phyloP scores from a whole-genome alignment of 2,329 filamentous ascomycete species.

The Plenodomus lindquistii region DNA sequence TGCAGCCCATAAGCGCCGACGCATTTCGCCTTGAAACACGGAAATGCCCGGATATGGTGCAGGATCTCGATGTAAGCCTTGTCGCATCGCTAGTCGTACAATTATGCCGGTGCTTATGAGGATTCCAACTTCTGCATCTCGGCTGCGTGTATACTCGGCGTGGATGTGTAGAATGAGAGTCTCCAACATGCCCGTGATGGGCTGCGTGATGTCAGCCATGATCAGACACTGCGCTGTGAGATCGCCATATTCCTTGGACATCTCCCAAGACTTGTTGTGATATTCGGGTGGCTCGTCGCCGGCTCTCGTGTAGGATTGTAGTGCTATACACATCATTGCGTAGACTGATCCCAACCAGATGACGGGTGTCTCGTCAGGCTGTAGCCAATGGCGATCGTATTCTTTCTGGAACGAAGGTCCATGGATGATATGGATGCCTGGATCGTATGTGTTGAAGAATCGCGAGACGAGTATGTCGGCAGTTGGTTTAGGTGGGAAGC shows the following conservation, averaged over 20 bases:
- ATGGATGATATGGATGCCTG: slow-evolving; percentile 60
- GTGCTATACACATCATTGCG: slow-evolving; percentile 73
- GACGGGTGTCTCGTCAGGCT: slow-evolving; percentile 71
- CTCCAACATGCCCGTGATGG: slow-evolving; percentile 75
- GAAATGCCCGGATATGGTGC: slow-evolving; percentile 73
- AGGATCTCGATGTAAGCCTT: slow-evolving; percentile 79
- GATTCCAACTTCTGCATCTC: slow-evolving; percentile 72
- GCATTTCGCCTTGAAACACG: slow-evolving; percentile 76
- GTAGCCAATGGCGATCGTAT: slow-evolving; percentile 71
- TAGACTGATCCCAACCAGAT: slow-evolving; percentile 81
- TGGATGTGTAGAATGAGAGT: slow-evolving; percentile 76
- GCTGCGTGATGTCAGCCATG: slow-evolving; percentile 76
- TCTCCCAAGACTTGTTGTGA: slow-evolving; percentile 62
- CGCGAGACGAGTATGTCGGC: slow-evolving; percentile 84
- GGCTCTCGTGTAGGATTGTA: slow-evolving; percentile 78
- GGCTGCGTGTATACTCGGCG: slow-evolving; percentile 72
- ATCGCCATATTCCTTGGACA: slow-evolving; percentile 63
- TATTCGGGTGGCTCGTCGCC: slow-evolving; percentile 81
- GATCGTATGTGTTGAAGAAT: slow-evolving; percentile 84
- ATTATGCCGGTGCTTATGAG: slow-evolving; percentile 65
- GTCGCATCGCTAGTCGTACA: slow-evolving; percentile 66
- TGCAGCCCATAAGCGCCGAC: slow-evolving; percentile 66
- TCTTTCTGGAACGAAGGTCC: slow-evolving; percentile 77
- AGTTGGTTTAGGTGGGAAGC: slow-evolving; percentile 77
- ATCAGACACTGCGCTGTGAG: slow-evolving; percentile 79